These are phyloP conservation scores for Spiromastix sp. DNA, from an alignment of 2,329 filamentous ascomycete genomes.

Conservation along the genomic window DNA sequence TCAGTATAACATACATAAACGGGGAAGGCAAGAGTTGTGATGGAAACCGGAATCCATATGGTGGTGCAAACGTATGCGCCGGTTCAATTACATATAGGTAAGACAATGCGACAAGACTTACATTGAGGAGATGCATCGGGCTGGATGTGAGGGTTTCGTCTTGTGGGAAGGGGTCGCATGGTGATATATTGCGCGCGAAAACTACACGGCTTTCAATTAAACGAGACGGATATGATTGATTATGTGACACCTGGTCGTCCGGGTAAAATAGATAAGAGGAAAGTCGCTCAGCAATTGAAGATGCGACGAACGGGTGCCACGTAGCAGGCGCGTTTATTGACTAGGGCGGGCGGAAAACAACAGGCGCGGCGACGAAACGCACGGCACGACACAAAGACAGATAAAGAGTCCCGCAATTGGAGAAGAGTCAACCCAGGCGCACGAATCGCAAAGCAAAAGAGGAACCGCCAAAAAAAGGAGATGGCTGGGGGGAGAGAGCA, in stretches of 20 bases:
- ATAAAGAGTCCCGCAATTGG: too few relatives aligned
- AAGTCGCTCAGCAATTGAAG: background rate
- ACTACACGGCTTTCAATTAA: background rate
- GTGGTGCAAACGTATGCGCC: too few relatives aligned
- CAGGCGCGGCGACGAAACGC: background rate
- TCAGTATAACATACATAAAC: too few relatives aligned
- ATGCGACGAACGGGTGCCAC: conserved; percentile 26
- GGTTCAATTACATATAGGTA: too few relatives aligned
- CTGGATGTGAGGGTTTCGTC: conserved; percentile 36
- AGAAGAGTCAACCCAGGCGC: too few relatives aligned
- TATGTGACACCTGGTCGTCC: too few relatives aligned
- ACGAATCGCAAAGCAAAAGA: background rate
- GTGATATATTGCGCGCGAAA: conserved; percentile 13
- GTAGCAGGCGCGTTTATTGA: conserved; percentile 32
- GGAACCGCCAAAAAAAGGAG: background rate
- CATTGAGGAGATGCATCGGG: conserved; percentile 33
- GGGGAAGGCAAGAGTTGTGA: too few relatives aligned
- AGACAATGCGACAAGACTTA: conserved; percentile 23
- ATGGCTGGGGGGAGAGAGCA: conserved; percentile 1
- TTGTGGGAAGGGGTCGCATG: conserved; percentile 36
- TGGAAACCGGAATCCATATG: too few relatives aligned
- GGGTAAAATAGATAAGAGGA: background rate
- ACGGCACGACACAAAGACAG: background rate
- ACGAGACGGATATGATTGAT: too few relatives aligned
- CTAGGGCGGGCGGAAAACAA: background rate